A percentile compares a stretch with the other conserved stretches of the same genome.
These are phyloP conservation scores for Pelargonium myrrhifolium DNA, from an alignment of 441 rosid species.

Conservation along the genomic window DNA sequence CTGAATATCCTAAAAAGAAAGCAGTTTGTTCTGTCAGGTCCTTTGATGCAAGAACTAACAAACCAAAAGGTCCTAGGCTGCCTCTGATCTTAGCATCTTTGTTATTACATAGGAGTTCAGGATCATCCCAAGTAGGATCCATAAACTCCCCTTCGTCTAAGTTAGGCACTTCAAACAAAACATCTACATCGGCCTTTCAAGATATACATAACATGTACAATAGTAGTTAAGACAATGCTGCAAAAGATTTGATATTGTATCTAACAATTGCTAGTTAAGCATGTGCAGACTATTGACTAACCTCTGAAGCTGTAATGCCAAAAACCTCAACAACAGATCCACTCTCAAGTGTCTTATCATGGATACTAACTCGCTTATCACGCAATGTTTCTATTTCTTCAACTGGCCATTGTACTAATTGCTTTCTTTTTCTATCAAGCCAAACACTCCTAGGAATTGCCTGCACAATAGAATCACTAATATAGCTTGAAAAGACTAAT, in stretches of 20 bases:
- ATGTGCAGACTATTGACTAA: no score
- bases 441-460: conserved; percentile 49
- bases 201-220: neutral
- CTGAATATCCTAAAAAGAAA: conserved; percentile 49
- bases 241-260: neutral
- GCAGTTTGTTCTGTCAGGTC: conserved; percentile 59
- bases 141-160: conserved; percentile 34
- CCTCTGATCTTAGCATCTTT: conserved; percentile 30
- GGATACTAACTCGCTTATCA: conserved; percentile 19
- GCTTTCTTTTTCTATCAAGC: conserved; percentile 47
- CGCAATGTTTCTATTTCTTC: conserved; percentile 38
- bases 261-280: no score
- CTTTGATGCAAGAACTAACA: conserved; percentile 44
- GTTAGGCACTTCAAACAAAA: conserved; percentile 31
- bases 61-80: conserved; percentile 58
- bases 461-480: conserved; percentile 25
- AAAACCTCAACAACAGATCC: conserved; percentile 36
- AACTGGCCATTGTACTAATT: conserved; percentile 56
- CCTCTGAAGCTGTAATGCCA: conserved; percentile 42
- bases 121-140: conserved; percentile 24
- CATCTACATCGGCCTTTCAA: conserved; percentile 43
- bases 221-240: conserved; percentile 6
- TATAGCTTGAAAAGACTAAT: neutral
- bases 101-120: conserved; percentile 33
- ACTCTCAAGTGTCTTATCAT: conserved; percentile 19